Percentiles rank a stretch among this genome's conserved stretches.
phyloP scores from a whole-genome alignment of 345 rosid genomes.

The Rhodomyrtus tomentosa region DNA sequence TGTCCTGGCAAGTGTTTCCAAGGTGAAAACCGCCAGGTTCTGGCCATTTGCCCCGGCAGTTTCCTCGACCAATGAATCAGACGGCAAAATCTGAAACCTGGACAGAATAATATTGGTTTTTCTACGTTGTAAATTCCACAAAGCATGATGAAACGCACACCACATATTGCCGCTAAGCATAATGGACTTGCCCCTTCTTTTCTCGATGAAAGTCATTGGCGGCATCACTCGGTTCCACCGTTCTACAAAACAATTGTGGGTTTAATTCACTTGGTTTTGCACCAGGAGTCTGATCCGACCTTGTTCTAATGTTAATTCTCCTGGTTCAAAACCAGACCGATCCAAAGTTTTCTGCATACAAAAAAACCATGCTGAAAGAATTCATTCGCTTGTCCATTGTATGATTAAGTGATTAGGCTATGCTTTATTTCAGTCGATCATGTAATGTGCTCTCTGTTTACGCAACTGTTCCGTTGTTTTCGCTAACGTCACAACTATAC shows the following conservation, averaged over 20 bases:
- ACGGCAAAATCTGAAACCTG: neutral
- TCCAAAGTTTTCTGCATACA: neutral
- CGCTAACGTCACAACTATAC: neutral
- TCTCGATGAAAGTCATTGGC: neutral
- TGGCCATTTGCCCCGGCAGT: constrained; percentile 22
- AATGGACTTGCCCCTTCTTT: neutral
- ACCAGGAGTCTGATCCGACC: neutral
- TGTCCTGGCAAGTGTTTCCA: constrained; percentile 47
- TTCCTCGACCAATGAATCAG: neutral
- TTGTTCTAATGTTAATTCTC: neutral
- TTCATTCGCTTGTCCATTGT: neutral
- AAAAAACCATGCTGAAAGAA: neutral
- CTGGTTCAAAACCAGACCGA: neutral
- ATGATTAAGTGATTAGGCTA: neutral
- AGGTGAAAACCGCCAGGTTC: constrained; percentile 50
- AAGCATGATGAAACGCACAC: neutral
- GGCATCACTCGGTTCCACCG: neutral
- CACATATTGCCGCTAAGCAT: neutral
- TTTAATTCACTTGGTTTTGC: neutral
- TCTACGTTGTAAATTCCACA: neutral
- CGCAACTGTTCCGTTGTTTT: neutral
- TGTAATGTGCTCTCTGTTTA: neutral
- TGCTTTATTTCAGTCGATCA: neutral
- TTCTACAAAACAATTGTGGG: neutral
- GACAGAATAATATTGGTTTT: neutral